These are phyloP conservation scores for Zygnema circumcarinatum DNA, from an alignment of 139 green algal species.

Conservation along the genomic window DNA sequence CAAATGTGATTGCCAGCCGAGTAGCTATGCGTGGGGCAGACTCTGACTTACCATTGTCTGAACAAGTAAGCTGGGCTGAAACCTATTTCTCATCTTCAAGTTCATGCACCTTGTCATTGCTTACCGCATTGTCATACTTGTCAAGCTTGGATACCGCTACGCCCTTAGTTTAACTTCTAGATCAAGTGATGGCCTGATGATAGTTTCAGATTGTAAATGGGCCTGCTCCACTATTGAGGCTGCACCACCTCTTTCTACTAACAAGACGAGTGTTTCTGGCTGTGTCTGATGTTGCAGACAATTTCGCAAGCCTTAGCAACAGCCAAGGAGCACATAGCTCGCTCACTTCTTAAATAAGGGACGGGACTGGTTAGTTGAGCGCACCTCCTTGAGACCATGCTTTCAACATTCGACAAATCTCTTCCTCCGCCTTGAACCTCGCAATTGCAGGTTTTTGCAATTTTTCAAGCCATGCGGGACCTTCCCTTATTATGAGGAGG, in stretches of 20 bases:
- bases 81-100: background rate
- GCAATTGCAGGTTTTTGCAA: no score
- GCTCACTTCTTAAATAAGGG: slow-evolving; percentile 65
- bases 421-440: no score
- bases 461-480: no score
- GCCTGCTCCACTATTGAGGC: no score
- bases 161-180: background rate
- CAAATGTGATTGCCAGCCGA: slow-evolving; percentile 82
- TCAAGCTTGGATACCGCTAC: background rate
- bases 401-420: no score
- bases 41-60: slow-evolving; percentile 77
- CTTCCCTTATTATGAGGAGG: no score
- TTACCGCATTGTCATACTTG: background rate
- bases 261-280: background rate
- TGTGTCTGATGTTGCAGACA: slow-evolving; percentile 16
- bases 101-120: background rate
- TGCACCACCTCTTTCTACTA: no score
- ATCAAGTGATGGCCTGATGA: background rate
- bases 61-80: slow-evolving; percentile 70
- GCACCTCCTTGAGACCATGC: no score
- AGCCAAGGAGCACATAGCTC: slow-evolving; percentile 29
- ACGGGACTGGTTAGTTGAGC: no score
- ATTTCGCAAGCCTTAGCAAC: slow-evolving; percentile 51
- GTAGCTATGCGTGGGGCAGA: slow-evolving; percentile 93
- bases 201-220: no score